A percentile compares a stretch with the other conserved stretches of the same genome.
Conservation (phyloP, 495 filamentous ascomycete species). For the Hyaloscypha finlandica region DNA sequence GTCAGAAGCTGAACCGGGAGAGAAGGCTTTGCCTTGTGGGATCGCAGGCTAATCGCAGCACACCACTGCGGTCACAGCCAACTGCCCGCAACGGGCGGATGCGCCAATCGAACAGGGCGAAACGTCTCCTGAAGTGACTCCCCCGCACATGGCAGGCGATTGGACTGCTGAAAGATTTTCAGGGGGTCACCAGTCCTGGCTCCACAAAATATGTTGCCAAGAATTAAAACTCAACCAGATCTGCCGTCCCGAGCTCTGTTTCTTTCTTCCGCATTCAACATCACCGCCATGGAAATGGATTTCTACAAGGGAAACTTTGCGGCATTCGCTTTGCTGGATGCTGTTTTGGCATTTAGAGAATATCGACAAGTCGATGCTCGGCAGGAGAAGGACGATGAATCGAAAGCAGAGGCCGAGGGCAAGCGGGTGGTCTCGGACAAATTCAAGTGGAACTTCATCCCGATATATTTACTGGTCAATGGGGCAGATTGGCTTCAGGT, state of each 20-base stretch:
- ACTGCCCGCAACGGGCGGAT: background rate
- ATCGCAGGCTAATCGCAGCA: too few species aligned
- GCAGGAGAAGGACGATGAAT: conserved; percentile 1
- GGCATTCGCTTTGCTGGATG: conserved; percentile 24
- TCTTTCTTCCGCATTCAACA: background rate
- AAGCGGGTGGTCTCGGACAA: background rate
- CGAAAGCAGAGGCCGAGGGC: background rate
- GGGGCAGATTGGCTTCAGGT: conserved; percentile 57
- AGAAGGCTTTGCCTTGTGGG: too few species aligned
- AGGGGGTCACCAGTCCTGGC: background rate
- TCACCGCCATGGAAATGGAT: conserved; percentile 24
- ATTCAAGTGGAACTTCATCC: conserved; percentile 42
- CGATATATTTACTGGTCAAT: conserved; percentile 50
- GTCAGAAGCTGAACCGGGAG: too few species aligned
- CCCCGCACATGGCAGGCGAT: background rate
- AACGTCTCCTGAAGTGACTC: background rate
- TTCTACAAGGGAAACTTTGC: conserved; percentile 33
- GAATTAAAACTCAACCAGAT: background rate
- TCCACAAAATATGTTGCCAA: background rate
- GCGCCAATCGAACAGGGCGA: background rate
- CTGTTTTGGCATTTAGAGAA: conserved; percentile 24
- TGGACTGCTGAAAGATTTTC: background rate
- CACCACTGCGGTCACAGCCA: too few species aligned
- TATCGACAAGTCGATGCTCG: conserved; percentile 7
- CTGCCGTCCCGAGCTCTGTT: background rate